Base-by-base conservation (phyloP, 495 filamentous ascomycete genomes). In the Penicillium cosmopolitanum region DNA sequence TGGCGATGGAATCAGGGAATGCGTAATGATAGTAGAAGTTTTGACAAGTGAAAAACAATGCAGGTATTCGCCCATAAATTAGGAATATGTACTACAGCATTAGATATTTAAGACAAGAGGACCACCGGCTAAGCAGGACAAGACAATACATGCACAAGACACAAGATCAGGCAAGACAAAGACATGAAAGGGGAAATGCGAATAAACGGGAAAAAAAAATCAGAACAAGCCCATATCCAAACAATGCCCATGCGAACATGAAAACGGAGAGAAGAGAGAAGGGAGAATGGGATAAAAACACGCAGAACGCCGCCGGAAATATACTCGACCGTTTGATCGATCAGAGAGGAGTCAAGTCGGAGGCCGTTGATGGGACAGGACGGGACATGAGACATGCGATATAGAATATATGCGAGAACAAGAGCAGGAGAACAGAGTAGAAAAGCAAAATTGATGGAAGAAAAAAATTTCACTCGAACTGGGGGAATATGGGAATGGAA, bases 81-180 rank as follows among this genome's bases (percentile, higher is more conserved):
- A 66, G 23, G 31, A 57, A 33, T 66, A 66, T 66, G 56, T 66
- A 66, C 64, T 66, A 63, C 53, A 60, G 15, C 50, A 60, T 66
- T 62, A 66, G 19, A 57, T 66, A 60, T 66, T 35, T 66, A 58
- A 60, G 19, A 40, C 58, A 55, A 55, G 21, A 18, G 44, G 25
- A 54, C 53, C 53, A 53, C 53, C 50, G 36, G 36, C 36, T 55
- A 55, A 31, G 28, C 28, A 31, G 28, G 8, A 31, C 44, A 36
- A 38, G 21, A 50, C 48, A 15, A 47, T n/a, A 47, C 42, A 50
- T 47, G 21, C 55, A 51, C 34, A 55, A 43, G 21, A 16, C 13
- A 9, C 18, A 18, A 52, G 18, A 40, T 15, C 36, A 40, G 36
- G 36, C 11, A 40, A 40, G 36, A 40, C 15, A n/a, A 4, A 31